Base-by-base conservation (phyloP, 257 asterid genomes). In the Forsythia suspensa region DNA sequence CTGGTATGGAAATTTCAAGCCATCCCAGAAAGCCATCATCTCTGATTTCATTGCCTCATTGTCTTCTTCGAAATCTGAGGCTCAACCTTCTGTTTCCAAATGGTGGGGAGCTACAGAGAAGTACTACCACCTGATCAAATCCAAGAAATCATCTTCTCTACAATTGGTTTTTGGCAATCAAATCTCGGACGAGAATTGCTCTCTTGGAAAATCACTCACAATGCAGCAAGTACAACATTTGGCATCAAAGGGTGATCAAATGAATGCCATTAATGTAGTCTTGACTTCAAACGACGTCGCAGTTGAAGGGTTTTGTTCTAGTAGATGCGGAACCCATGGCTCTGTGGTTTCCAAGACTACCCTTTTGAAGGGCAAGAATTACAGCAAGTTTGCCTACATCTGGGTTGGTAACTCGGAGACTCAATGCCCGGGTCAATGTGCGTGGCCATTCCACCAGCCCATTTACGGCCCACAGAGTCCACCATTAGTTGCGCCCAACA, bases 361-460 rank as follows among this genome's bases (percentile, higher is more conserved):
- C 6, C 8, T 20, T 0, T 55, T 77, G 2, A 78, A 72, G 8
- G 84, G 89, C 0, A 86, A 86, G 40, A 79, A 39, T 48, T 52
- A 81, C 38, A 61, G 13, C 38, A 78, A 71, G 63, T 86, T 86
- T 34, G 89, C 87, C 11, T 86, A 86, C 73, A 76, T 86, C 4
- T 86, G 89, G 89, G 87, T 86, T 0, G 89, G 89, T 0, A 83
- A 86, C 63, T 81, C 89, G 5, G 87, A 83, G 74, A 81, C 79
- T 0, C 84, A 78, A 24, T 86, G 89, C 12, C 79, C 89, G 0
- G 89, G 89, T 0, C 83, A 86, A 39, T 83, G 87, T 0, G 87
- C 89, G 0, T 86, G 89, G 89, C 89, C 89, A 29, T 86, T 86
- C 68, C 89, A 86, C 67, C 89, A 83, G 73, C 91, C 91, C 15